These are phyloP conservation scores for Coemansia sp. DNA, from an alignment of 192 early-diverging fungal genomes.

Conservation along the genomic window DNA sequence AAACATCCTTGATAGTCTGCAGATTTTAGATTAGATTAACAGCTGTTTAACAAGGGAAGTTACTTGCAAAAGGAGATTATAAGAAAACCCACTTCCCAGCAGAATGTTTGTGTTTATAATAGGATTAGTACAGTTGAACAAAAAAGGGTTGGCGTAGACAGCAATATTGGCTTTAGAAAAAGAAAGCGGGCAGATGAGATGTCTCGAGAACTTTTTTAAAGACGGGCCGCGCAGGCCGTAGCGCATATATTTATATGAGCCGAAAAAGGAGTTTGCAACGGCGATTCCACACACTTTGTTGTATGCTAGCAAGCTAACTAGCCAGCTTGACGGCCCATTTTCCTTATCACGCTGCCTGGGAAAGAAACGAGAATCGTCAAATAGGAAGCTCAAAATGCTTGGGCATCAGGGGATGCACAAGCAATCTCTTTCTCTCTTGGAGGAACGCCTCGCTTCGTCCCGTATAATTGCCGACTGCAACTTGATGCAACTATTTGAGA, in stretches of 20 bases:
- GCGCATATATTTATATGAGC: not conserved
- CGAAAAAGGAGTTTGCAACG: not conserved
- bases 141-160: too few relatives aligned
- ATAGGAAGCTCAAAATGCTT: not conserved
- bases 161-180: not conserved
- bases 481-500: not conserved
- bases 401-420: too few relatives aligned
- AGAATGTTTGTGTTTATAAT: not conserved
- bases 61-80: not conserved
- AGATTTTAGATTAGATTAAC: not conserved
- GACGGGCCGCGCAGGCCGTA: not conserved
- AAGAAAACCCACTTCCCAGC: not conserved
- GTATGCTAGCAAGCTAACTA: not conserved
- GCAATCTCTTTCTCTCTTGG: not conserved
- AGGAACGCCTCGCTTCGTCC: too few relatives aligned
- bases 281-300: not conserved
- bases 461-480: slow-evolving; percentile 11
- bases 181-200: not conserved
- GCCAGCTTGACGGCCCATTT: not conserved
- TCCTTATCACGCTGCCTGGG: not conserved
- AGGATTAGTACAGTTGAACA: not conserved
- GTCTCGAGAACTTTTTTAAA: not conserved
- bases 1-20: slow-evolving; percentile 8
- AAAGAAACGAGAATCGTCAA: not conserved
- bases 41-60: not conserved